Evolutionary conservation across 2,329 filamentous ascomycete genomes (phyloP).

Genomic region (Plectosphaerella sp.): DNA sequence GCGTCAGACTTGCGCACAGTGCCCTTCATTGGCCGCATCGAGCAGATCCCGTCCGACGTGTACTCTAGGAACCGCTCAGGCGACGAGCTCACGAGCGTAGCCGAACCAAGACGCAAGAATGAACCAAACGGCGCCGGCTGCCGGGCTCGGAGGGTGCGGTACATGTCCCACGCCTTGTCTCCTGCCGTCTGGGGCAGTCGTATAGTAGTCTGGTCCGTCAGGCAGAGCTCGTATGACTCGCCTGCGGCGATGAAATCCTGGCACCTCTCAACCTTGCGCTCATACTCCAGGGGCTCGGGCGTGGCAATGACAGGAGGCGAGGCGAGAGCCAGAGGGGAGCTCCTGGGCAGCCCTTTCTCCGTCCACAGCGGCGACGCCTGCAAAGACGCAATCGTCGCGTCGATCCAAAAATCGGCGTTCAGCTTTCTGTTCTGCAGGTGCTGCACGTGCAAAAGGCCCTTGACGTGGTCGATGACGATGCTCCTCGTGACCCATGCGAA

Average conservation of each 20-base stretch:
- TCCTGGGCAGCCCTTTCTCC: constrained; percentile 4
- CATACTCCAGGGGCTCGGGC: constrained; percentile 51
- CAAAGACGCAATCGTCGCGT: constrained; percentile 21
- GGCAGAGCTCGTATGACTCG: constrained; percentile 80
- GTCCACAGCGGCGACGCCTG: constrained; percentile 27
- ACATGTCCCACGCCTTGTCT: constrained; percentile 62
- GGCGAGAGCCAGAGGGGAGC: not conserved
- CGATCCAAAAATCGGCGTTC: constrained; percentile 24
- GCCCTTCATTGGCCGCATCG: constrained; percentile 93
- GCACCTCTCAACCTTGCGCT: constrained; percentile 61
- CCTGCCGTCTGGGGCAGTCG: constrained; percentile 23
- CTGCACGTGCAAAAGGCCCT: constrained; percentile 61
- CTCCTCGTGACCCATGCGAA: constrained; percentile 74
- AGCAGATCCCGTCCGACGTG: constrained; percentile 50
- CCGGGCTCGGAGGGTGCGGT: constrained; percentile 61
- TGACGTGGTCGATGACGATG: constrained; percentile 70
- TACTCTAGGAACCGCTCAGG: constrained; percentile 81
- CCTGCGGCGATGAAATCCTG: constrained; percentile 70
- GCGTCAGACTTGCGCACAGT: constrained; percentile 75
- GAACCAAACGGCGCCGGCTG: constrained; percentile 86
- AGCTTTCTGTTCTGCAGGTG: constrained; percentile 38
- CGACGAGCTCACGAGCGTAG: constrained; percentile 75
- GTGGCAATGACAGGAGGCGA: constrained; percentile 23
- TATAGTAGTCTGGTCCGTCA: constrained; percentile 72
- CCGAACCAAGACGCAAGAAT: constrained; percentile 65